Evolutionary conservation across 2,329 filamentous ascomycete species (phyloP).

Genomic region (Pseudopithomyces maydicus): DNA sequence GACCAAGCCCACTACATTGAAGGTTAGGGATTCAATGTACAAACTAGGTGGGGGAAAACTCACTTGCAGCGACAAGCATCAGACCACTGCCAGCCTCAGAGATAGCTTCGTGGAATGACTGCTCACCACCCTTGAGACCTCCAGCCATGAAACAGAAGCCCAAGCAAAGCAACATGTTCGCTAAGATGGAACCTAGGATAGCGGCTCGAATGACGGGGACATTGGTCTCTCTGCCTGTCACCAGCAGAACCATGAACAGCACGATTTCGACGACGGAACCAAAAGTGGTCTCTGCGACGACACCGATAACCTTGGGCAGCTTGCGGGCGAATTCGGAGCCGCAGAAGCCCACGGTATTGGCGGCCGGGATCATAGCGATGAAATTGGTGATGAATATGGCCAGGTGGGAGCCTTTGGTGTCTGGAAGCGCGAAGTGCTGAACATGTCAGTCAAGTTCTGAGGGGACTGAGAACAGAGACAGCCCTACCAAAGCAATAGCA

Average conservation of each 20-base stretch:
- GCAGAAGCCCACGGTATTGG: conserved; percentile 76
- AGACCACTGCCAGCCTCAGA: conserved; percentile 80
- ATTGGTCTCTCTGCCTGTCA: conserved; percentile 49
- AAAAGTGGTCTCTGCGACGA: conserved; percentile 64
- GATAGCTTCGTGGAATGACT: conserved; percentile 74
- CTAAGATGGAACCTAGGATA: conserved; percentile 81
- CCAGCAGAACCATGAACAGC: conserved; percentile 77
- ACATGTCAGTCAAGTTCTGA: neutral
- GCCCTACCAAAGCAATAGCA: conserved; percentile 66
- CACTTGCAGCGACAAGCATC: conserved; percentile 74
- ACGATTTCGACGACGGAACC: conserved; percentile 82
- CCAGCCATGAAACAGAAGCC: conserved; percentile 81
- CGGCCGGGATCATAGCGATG: conserved; percentile 77
- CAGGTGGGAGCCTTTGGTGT: conserved; percentile 55
- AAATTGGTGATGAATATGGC: conserved; percentile 74
- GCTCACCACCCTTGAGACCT: conserved; percentile 69
- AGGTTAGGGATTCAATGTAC: conserved; percentile 26
- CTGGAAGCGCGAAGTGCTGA: conserved; percentile 57
- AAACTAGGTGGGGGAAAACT: conserved; percentile 42
- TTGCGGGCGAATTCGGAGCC: conserved; percentile 75
- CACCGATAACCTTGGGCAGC: conserved; percentile 72
- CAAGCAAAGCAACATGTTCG: conserved; percentile 79
- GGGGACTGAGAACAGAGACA: neutral
- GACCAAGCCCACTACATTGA: conserved; percentile 50
- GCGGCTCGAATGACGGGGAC: conserved; percentile 79